These are phyloP conservation scores for Alternaria sp. DNA, from an alignment of 2,329 filamentous ascomycete species.

Conservation along the genomic window DNA sequence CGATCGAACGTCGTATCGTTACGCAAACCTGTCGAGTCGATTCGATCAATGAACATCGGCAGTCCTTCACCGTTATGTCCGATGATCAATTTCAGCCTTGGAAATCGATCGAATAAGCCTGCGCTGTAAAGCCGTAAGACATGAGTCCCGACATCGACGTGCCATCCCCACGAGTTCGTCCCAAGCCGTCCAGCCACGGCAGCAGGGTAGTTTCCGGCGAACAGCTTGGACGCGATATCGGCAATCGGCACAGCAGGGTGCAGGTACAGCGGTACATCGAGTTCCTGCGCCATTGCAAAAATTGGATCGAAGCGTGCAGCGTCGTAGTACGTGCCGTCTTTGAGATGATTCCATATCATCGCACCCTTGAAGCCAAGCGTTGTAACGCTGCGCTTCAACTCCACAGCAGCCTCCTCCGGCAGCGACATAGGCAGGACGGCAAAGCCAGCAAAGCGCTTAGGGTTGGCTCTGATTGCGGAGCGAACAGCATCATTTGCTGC, in stretches of 20 bases:
- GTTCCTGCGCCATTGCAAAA: not conserved
- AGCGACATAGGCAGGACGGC: not conserved
- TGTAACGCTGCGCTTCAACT: not conserved
- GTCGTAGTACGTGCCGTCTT: not conserved
- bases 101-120: not conserved
- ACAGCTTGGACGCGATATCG: not conserved
- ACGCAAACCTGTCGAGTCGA: not conserved
- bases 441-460: not conserved
- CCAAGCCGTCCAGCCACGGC: not conserved
- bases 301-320: not conserved
- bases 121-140: not conserved
- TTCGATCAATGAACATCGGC: not conserved
- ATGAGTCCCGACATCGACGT: not conserved
- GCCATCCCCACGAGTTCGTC: slow-evolving; percentile 2
- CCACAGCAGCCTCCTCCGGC: not conserved
- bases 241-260: not conserved
- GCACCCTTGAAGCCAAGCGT: not conserved
- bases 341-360: not conserved
- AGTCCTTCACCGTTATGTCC: not conserved
- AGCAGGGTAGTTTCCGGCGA: not conserved
- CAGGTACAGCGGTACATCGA: not conserved
- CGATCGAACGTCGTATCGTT: not conserved
- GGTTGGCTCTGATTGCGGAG: not conserved
- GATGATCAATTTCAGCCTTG: slow-evolving; percentile 1
- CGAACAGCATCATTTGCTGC: not conserved